Base-by-base conservation (phyloP, 164 flowering plant species). In the Macadamia integrifolia region DNA sequence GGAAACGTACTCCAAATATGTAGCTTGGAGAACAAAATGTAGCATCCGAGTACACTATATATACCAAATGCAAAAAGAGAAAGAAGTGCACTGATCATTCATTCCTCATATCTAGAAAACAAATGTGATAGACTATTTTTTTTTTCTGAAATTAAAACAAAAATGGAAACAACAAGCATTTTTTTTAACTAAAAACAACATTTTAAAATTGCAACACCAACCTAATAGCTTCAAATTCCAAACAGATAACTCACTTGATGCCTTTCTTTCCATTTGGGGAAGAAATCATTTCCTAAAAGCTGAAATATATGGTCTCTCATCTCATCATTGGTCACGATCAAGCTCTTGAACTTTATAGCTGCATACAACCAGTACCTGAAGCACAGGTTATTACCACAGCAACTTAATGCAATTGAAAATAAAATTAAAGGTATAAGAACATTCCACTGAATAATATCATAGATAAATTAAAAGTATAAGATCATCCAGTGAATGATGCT, bases 281-380 rank as follows among this genome's bases (percentile, higher is more conserved):
- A 92, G 78, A 92, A 90, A 72, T 86, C 93, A 69, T 87, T 92
- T 68, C 96, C 95, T 18, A 92, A 70, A 72, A 90, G 86, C 66
- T 90, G 93, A 82, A 90, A 90, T 56, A 80, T 82, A 70, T 92
- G 96, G 71, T 92, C 98, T 77, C 94, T 81, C 98, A 92, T 92
- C 79, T 88, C 93, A 61, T 92, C 98, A 62, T 92, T 92, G 18
- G 94, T 92, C 80, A 92, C 98, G 63, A 92, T 50, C 59, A 88
- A 85, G 78, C 98, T 82, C 80, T 86, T 90, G 61, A 74, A 87
- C 78, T 87, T 92, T 71, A 92, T 87, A 77, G 98, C 96, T 81
- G 96, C 98, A 82, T 90, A 92, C 60, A 92, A 85, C 96, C 96
- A 92, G 81, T 92, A 92, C 98, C 98, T 90, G 90, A 81, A 84